These are phyloP conservation scores for Porodaedalea pini DNA, from an alignment of 1,284 basidiomycete genomes.

Conservation along the genomic window DNA sequence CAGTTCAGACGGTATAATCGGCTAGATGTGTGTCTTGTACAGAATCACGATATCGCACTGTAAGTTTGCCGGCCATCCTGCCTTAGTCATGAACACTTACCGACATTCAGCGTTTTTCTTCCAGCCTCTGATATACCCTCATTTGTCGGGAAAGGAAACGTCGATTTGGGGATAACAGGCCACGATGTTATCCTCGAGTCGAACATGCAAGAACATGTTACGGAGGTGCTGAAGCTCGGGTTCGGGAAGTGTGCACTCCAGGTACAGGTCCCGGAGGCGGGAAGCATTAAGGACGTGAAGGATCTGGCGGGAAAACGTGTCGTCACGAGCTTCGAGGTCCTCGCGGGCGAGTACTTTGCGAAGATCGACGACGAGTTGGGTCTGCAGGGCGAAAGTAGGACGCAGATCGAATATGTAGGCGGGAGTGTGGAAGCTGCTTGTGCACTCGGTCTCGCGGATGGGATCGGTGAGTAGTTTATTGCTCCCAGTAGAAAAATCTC, in stretches of 20 bases:
- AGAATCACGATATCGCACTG: constrained; percentile 93
- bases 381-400: constrained; percentile 50
- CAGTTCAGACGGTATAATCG: constrained; percentile 89
- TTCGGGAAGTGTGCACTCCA: constrained; percentile 96
- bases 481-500: constrained; percentile 8
- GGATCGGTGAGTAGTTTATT: constrained; percentile 70
- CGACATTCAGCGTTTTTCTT: constrained; percentile 84
- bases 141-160: constrained; percentile 96
- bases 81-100: constrained; percentile 16
- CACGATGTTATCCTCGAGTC: constrained; percentile 97
- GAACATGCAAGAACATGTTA: constrained; percentile 71
- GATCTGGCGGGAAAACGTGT: constrained; percentile 88
- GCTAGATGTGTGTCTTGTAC: constrained; percentile 88
- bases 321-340: constrained; percentile 91
- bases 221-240: constrained; percentile 80
- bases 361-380: constrained; percentile 63
- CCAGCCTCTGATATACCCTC: constrained; percentile 97
- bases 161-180: constrained; percentile 91
- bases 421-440: constrained; percentile 99
- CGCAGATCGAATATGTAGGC: constrained; percentile 92
- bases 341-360: constrained; percentile 79
- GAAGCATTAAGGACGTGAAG: constrained; percentile 68
- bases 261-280: constrained; percentile 88
- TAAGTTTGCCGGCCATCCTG: constrained; percentile 36
- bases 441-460: constrained; percentile 93